Evolutionary conservation across 192 early-diverging fungal species (phyloP).

Genomic region (Spinellus fusiger): DNA sequence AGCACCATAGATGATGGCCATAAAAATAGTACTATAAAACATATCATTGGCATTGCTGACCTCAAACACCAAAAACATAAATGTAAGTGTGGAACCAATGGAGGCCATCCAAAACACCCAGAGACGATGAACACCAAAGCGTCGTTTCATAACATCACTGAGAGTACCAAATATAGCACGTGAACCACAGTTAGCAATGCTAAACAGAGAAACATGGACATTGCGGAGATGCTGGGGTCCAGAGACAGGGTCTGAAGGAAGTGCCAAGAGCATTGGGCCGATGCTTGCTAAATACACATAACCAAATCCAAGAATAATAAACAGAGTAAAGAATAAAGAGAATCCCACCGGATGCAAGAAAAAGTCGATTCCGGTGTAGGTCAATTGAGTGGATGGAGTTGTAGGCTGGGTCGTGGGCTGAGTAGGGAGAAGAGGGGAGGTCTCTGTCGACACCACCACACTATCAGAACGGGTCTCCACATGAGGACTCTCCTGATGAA

Average conservation of each 20-base stretch:
- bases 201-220: constrained; percentile 24
- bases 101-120: constrained; percentile 22
- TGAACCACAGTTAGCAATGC: constrained; percentile 16
- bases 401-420: not conserved
- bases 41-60: constrained; percentile 10
- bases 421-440: not conserved
- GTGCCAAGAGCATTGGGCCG: constrained; percentile 18
- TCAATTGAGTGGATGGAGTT: too few species aligned
- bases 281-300: constrained; percentile 29
- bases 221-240: constrained; percentile 24
- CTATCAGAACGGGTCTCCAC: too few species aligned
- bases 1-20: constrained; percentile 18
- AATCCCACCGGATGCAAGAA: constrained; percentile 23
- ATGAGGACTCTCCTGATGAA: too few species aligned
- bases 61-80: constrained; percentile 4
- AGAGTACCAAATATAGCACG: constrained; percentile 14
- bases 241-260: constrained; percentile 1
- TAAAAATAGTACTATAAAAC: constrained; percentile 12
- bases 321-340: constrained; percentile 15
- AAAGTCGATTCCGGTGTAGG: constrained; percentile 19
- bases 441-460: not conserved
- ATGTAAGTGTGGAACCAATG: not conserved
- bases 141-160: constrained; percentile 12
- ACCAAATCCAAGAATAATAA: constrained; percentile 22
- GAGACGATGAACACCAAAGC: constrained; percentile 10